A percentile compares a stretch with the other conserved stretches of the same genome.
These are phyloP conservation scores for Tolypocladium pustulatum DNA, from an alignment of 2,329 filamentous ascomycete species.

Conservation along the genomic window DNA sequence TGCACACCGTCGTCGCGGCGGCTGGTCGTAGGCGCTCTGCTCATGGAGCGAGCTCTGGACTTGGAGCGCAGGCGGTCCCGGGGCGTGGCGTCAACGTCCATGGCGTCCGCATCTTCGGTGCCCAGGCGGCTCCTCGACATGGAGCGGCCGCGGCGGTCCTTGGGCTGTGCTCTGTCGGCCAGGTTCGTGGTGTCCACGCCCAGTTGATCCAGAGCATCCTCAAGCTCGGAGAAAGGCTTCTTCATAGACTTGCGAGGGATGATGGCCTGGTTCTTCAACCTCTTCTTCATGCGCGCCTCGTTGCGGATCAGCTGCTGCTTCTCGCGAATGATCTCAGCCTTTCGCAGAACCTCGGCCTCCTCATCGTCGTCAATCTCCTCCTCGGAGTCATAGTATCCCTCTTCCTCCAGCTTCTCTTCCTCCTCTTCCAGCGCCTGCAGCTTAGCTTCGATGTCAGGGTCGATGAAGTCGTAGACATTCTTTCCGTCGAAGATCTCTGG, in stretches of 20 bases:
- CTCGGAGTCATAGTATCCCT: constrained; percentile 89
- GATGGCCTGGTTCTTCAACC: constrained; percentile 90
- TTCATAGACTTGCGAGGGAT: constrained; percentile 76
- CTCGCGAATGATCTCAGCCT: constrained; percentile 91
- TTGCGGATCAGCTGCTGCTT: constrained; percentile 89
- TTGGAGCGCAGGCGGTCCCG: constrained; percentile 58
- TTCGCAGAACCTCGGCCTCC: constrained; percentile 76
- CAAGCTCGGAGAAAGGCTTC: constrained; percentile 78
- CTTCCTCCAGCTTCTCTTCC: constrained; percentile 81
- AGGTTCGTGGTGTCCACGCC: constrained; percentile 76
- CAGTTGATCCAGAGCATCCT: constrained; percentile 72
- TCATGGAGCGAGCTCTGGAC: constrained; percentile 55
- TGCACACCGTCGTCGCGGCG: constrained; percentile 68
- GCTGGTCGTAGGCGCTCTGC: constrained; percentile 51
- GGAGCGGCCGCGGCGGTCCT: constrained; percentile 62
- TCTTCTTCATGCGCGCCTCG: constrained; percentile 90
- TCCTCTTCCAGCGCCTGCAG: constrained; percentile 87
- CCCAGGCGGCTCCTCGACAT: constrained; percentile 50
- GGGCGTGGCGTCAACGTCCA: constrained; percentile 58
- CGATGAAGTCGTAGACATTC: constrained; percentile 96
- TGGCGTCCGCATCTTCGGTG: constrained; percentile 57
- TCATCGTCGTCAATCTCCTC: constrained; percentile 76
- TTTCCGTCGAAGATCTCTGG: constrained; percentile 91
- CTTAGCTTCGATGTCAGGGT: constrained; percentile 92
- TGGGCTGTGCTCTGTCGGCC: constrained; percentile 58